A percentile compares a stretch with the other conserved stretches of the same genome.
Evolutionary conservation across 2,329 filamentous ascomycete genomes (phyloP).

Genomic region (Talaromyces sp.): DNA sequence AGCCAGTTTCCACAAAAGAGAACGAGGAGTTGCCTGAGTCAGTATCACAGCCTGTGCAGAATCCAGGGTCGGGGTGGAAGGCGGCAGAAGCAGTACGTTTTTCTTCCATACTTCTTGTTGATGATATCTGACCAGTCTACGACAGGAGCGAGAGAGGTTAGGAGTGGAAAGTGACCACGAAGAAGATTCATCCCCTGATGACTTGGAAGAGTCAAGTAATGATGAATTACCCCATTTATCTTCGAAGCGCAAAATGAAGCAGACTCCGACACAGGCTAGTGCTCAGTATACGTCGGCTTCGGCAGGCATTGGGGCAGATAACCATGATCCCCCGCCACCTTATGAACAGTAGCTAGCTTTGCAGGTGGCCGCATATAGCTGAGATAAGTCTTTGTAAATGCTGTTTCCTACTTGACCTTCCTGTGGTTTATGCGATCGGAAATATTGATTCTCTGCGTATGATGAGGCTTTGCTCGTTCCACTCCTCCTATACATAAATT

Average conservation of each 20-base stretch:
- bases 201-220: constrained; percentile 7
- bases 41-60: constrained; percentile 20
- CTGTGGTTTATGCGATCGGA: neutral
- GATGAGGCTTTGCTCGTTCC: neutral
- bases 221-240: neutral
- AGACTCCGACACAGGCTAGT: neutral
- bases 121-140: neutral
- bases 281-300: neutral
- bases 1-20: neutral
- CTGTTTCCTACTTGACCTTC: neutral
- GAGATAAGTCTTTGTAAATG: neutral
- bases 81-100: constrained; percentile 16
- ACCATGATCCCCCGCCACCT: constrained; percentile 13
- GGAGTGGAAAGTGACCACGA: neutral
- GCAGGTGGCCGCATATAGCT: neutral
- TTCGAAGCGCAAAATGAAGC: neutral
- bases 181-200: constrained; percentile 1
- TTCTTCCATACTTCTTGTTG: neutral
- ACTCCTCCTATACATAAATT: neutral
- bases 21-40: neutral
- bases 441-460: neutral
- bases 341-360: constrained; percentile 9
- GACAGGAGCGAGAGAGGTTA: neutral
- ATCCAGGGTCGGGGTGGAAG: constrained; percentile 14
- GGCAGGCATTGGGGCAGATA: neutral